Evolutionary conservation across 2,329 filamentous ascomycete genomes (phyloP).

Genomic region (Blastomyces emzantsi): DNA sequence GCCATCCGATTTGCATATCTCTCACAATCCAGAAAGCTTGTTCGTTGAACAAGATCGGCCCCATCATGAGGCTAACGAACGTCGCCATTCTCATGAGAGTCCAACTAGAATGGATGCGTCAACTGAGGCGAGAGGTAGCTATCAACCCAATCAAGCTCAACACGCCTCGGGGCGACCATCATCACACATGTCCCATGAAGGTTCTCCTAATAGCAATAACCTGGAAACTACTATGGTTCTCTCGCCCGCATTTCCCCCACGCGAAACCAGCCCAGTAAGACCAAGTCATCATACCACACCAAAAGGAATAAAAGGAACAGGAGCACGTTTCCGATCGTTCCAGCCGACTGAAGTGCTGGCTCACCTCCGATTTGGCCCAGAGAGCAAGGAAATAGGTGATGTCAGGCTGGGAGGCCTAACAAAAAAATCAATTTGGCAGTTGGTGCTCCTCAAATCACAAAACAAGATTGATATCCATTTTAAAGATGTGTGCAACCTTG

Average conservation of each 20-base stretch:
- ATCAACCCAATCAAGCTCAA: background rate
- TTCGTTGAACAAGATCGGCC: slow-evolving; percentile 19
- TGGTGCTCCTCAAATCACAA: slow-evolving; percentile 18
- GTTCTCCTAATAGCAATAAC: background rate
- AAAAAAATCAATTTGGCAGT: slow-evolving; percentile 8
- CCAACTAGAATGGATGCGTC: background rate
- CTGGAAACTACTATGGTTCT: too few species aligned
- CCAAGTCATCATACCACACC: background rate
- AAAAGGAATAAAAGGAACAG: background rate
- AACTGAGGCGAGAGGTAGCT: background rate
- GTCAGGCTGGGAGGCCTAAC: slow-evolving; percentile 25
- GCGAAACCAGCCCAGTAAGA: background rate
- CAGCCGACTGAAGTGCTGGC: slow-evolving; percentile 24
- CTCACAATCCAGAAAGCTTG: slow-evolving; percentile 12
- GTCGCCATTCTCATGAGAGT: background rate
- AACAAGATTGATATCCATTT: slow-evolving; percentile 26
- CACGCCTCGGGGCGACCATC: background rate
- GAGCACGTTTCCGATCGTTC: slow-evolving; percentile 1
- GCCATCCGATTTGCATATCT: background rate
- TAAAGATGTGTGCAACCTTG: slow-evolving; percentile 23
- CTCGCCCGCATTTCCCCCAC: background rate
- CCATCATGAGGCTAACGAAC: background rate
- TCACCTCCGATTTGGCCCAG: slow-evolving; percentile 25
- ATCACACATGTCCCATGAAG: background rate
- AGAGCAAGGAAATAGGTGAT: slow-evolving; percentile 23